Evolutionary conservation across 2,329 filamentous ascomycete species (phyloP).

Genomic region (Exophiala dermatitidis): DNA sequence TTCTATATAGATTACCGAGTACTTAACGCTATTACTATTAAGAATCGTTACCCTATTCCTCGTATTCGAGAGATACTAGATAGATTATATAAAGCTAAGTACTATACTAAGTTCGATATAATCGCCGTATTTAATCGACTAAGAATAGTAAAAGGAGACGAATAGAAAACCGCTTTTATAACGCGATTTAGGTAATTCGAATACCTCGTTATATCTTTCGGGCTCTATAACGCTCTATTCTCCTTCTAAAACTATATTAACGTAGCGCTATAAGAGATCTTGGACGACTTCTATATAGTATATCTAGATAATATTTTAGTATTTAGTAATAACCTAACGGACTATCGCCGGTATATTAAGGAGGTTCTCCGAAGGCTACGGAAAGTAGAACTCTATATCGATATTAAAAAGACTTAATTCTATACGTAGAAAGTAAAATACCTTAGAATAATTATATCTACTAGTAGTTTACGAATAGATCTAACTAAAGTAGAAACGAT

Average conservation of each 20-base stretch:
- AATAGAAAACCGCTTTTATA: conserved; percentile 24
- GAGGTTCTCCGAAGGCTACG: no score
- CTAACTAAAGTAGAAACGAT: no score
- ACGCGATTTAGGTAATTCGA: conserved; percentile 20
- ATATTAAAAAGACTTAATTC: no score
- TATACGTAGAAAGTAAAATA: no score
- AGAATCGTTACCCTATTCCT: background rate
- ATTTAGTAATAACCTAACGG: background rate
- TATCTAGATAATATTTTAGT: conserved; percentile 26
- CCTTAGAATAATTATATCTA: no score
- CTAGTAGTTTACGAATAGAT: no score
- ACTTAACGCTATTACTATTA: background rate
- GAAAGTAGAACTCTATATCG: no score
- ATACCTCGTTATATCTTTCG: conserved; percentile 25
- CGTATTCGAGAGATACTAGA: background rate
- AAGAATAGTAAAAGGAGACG: conserved; percentile 15
- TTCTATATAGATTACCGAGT: background rate
- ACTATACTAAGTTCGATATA: conserved; percentile 26
- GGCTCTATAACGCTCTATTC: conserved; percentile 17
- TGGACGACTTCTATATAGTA: conserved; percentile 16
- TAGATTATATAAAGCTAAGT: conserved; percentile 5
- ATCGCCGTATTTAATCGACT: conserved; percentile 15
- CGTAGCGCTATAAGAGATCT: conserved; percentile 6
- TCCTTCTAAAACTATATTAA: conserved; percentile 25
- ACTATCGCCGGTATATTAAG: no score